Base-by-base conservation (phyloP, 1,284 basidiomycete species). In the Marasmius sp. region DNA sequence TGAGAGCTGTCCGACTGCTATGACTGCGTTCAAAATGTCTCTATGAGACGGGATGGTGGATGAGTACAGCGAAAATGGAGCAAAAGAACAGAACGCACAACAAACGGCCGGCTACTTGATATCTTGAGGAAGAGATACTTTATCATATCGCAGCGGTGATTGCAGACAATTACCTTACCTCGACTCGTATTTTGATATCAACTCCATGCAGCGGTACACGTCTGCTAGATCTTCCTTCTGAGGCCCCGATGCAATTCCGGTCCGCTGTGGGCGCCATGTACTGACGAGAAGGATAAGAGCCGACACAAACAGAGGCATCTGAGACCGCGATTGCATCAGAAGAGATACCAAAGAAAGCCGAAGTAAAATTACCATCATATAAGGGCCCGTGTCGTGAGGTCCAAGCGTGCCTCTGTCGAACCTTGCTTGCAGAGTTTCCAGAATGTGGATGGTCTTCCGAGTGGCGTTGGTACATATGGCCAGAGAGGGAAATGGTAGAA, bases 391-490 rank as follows among this genome's bases (percentile, higher is more conserved):
- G 18, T 55, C 34, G n/a, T 37, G 34, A 16, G 20, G 2, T 11
- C 33, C 16, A 47, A 20, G 11, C 16, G 20, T 47, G 45, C 11
- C 45, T 11, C 16, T 47, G 16, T 47, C 45, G 3, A n/a, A 18
- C 45, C 45, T 16, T n/a, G 45, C 6, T 10, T 47, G 45, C 16
- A 47, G 56, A 6, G 14, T 38, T 49, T 81, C 78, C 61, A 79
- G 69, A 37, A 84, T 77, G 66, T 80, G 81, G 52, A 74, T 75
- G 41, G 79, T 79, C 1, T 78, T 78, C 14, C 81, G 70, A 5
- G 82, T 78, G 10, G 82, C 82, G 61, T 82, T 83, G 41, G 77
- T 77, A 69, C 83, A 85, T 45, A 85, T 83, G 0, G 80, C 80
- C 10, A 83, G 71, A 7, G 80, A 82, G 0, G 82, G 80, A 63